Percentiles rank a stretch among this genome's conserved stretches.
phyloP scores from a whole-genome alignment of 306 rosid species.

The Sicyos edulis region DNA sequence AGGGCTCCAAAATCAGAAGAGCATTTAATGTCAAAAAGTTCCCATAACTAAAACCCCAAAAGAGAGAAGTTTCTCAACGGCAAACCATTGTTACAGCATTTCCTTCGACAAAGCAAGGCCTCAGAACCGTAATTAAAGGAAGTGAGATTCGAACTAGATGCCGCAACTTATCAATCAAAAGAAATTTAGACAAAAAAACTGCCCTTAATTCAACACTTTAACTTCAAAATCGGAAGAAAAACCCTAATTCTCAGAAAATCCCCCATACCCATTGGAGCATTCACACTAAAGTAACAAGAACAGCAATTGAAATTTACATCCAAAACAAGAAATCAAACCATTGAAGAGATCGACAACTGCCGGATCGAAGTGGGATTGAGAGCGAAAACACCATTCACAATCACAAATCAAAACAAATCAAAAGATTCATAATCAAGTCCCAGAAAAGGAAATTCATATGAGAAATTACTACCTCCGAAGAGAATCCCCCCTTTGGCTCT shows the following conservation, averaged over 20 bases:
- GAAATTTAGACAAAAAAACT: no score
- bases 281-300: neutral
- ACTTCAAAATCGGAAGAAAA: neutral
- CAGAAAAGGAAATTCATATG: neutral
- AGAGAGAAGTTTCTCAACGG: neutral
- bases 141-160: neutral
- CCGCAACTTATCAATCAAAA: no score
- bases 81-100: no score
- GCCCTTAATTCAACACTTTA: neutral
- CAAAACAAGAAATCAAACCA: neutral
- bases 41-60: neutral
- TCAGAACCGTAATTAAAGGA: neutral
- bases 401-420: neutral
- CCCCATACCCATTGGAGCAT: neutral
- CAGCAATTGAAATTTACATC: neutral
- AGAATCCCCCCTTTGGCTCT: neutral
- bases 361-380: slow-evolving; percentile 2
- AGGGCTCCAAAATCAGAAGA: neutral
- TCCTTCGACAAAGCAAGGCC: neutral
- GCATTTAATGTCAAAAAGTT: neutral
- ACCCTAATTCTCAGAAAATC: slow-evolving; percentile 17
- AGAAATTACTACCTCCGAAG: neutral
- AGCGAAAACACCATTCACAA: neutral
- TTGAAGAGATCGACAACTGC: neutral
- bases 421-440: no score